phyloP scores from a whole-genome alignment of 352 stramenopile species.

The Phytopythium oedochilum region DNA sequence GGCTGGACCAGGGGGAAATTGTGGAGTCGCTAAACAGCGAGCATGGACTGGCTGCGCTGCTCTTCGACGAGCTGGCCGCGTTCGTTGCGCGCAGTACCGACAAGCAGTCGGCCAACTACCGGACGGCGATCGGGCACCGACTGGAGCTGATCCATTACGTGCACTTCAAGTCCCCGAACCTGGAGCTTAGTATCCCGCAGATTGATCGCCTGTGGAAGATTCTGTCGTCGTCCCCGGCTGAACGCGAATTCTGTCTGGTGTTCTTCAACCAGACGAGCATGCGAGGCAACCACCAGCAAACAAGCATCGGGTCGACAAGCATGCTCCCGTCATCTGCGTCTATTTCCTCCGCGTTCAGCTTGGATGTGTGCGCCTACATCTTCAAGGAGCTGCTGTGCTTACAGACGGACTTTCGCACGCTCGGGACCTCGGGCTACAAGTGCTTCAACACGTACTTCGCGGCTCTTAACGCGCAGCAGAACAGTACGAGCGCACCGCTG shows the following conservation, averaged over 20 bases:
- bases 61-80: slow-evolving; percentile 83
- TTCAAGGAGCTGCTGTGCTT: slow-evolving; percentile 81
- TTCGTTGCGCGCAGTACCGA: slow-evolving; percentile 60
- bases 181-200: slow-evolving; percentile 72
- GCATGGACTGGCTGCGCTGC: slow-evolving; percentile 60
- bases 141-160: slow-evolving; percentile 86
- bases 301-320: slow-evolving; percentile 8
- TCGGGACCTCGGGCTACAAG: slow-evolving; percentile 76
- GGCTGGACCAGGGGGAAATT: slow-evolving; percentile 53
- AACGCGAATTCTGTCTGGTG: slow-evolving; percentile 75
- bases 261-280: slow-evolving; percentile 84
- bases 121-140: slow-evolving; percentile 74
- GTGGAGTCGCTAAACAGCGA: slow-evolving; percentile 74
- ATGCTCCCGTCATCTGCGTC: slow-evolving; percentile 17
- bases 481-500: slow-evolving; percentile 25
- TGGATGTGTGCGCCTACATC: slow-evolving; percentile 75
- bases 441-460: slow-evolving; percentile 89
- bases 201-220: slow-evolving; percentile 74
- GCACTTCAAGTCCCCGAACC: slow-evolving; percentile 70
- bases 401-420: slow-evolving; percentile 67
- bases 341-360: slow-evolving; percentile 71
- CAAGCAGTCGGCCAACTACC: slow-evolving; percentile 49
- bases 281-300: slow-evolving; percentile 30
- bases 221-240: slow-evolving; percentile 63
- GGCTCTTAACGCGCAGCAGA: slow-evolving; percentile 59